Percentiles rank a stretch among this genome's conserved stretches.
Conservation (phyloP, 352 stramenopile species). For the Pythium inflatum region DNA sequence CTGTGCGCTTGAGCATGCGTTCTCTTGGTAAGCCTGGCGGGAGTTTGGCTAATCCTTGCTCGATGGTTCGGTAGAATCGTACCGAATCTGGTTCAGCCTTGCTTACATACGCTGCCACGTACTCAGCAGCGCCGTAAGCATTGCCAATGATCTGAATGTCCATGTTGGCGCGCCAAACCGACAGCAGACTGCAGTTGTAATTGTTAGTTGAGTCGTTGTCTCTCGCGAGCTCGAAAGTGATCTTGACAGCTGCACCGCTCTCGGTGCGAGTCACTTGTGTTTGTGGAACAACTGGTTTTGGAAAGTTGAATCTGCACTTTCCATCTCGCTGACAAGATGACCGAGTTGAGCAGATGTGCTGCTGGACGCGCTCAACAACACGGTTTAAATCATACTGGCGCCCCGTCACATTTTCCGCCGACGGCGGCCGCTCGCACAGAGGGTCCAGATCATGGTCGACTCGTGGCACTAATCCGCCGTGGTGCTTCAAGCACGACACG, state of each 20-base stretch:
- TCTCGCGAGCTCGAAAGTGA: neutral
- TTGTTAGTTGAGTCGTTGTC: neutral
- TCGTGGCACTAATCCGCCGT: no score
- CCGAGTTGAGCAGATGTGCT: constrained; percentile 7
- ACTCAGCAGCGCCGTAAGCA: constrained; percentile 31
- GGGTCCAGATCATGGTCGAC: no score
- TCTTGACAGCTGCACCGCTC: neutral
- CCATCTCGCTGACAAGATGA: constrained; percentile 19
- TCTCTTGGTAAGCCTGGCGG: neutral
- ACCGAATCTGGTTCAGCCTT: constrained; percentile 26
- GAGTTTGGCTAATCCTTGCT: neutral
- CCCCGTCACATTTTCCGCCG: neutral
- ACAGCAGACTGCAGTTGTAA: neutral
- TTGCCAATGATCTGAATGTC: constrained; percentile 30
- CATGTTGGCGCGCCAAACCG: neutral
- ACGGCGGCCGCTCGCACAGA: constrained; percentile 9
- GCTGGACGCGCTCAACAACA: constrained; percentile 9
- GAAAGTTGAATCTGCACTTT: constrained; percentile 8
- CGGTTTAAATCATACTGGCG: neutral
- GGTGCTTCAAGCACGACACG: neutral
- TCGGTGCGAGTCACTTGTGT: no score
- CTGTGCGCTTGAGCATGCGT: neutral
- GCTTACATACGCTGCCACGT: constrained; percentile 34
- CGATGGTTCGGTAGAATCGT: neutral
- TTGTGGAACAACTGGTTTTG: no score